Evolutionary conservation across 495 filamentous ascomycete genomes (phyloP).

Genomic region (Trichoderma asperelloides): DNA sequence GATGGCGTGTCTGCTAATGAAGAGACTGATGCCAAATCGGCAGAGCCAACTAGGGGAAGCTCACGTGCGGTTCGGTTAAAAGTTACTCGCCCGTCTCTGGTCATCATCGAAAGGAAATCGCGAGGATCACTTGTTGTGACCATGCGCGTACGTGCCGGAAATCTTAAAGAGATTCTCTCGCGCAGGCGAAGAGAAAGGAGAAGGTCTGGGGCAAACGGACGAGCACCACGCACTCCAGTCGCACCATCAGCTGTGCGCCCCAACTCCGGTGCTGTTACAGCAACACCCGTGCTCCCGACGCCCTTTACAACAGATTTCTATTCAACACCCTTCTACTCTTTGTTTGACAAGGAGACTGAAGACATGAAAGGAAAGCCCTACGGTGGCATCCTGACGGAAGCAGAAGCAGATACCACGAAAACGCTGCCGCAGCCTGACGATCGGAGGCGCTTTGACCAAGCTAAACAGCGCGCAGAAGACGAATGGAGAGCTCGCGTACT

Average conservation of each 20-base stretch:
- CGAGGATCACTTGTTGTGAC: slow-evolving; percentile 28
- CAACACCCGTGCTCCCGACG: slow-evolving; percentile 23
- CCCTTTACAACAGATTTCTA: slow-evolving; percentile 48
- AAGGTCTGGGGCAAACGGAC: slow-evolving; percentile 25
- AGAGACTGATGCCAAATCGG: slow-evolving; percentile 19
- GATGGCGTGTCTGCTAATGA: slow-evolving; percentile 23
- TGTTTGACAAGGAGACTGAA: slow-evolving; percentile 79
- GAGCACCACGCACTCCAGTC: slow-evolving; percentile 22
- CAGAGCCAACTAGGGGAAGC: slow-evolving; percentile 8
- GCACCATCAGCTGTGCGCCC: slow-evolving; percentile 20
- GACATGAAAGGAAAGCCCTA: slow-evolving; percentile 90
- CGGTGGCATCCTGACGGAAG: slow-evolving; percentile 81
- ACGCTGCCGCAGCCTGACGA: slow-evolving; percentile 75
- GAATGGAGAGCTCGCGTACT: slow-evolving; percentile 63
- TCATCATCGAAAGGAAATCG: slow-evolving; percentile 29
- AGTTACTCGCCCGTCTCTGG: slow-evolving; percentile 13
- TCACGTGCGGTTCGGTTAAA: slow-evolving; percentile 35
- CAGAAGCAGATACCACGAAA: slow-evolving; percentile 82
- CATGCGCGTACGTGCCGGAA: slow-evolving; percentile 50
- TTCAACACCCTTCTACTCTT: slow-evolving; percentile 66
- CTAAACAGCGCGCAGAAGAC: slow-evolving; percentile 80
- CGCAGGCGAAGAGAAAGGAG: slow-evolving; percentile 32
- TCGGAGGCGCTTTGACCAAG: slow-evolving; percentile 75
- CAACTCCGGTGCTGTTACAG: neutral
- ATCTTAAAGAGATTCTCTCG: slow-evolving; percentile 49